Evolutionary conservation across 257 asterid genomes (phyloP), one percentile per base, ranked within the genome.

Genomic region (Penstemon newberryi): DNA sequence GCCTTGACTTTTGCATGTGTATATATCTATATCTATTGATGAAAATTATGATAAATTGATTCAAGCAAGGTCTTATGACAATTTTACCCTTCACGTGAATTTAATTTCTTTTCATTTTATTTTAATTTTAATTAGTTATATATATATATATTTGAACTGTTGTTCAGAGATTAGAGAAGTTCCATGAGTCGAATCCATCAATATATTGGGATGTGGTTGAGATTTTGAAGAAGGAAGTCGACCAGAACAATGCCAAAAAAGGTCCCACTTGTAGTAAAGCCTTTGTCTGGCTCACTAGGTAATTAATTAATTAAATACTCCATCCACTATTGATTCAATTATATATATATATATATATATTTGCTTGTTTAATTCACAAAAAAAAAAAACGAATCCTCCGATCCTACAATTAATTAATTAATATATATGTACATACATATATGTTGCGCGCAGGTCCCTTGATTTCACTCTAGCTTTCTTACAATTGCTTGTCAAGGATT

Each of bases 201-300:
- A 44, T 63, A 52, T 89, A 85, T 75, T 81, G 92, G 79, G 88
- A 89, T 53, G 75, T 87, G 70, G 86, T 87, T 70, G 92, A 85
- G 81, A 92, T 92, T 46, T 37, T 92, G 78, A 87, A 80, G 81
- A 84, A 87, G 70, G 98, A 91, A 72, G 77, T 56, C 7, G 65
- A 54, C 8, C 89, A 86, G 79, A 95, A 86, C 63, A 86, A 52
- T 3, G 88, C 91, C 6, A 89, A 42, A 63, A 76, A 79, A 45
- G 89, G 92, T 25, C 85, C 81, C 74, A 89, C 90, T 19, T 85
- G 95, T 68, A 76, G 91, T 67, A 92, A 87, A 74, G 82, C 98
- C 58, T 81, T 93, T 64, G 87, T 93, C 69, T 93, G 98, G 97
- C 93, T 93, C 36, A 88, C 85, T 62, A 87, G 98, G 98, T 15